Base-by-base conservation (phyloP, 192 early-diverging fungal genomes). In the Entomortierella beljakovae region DNA sequence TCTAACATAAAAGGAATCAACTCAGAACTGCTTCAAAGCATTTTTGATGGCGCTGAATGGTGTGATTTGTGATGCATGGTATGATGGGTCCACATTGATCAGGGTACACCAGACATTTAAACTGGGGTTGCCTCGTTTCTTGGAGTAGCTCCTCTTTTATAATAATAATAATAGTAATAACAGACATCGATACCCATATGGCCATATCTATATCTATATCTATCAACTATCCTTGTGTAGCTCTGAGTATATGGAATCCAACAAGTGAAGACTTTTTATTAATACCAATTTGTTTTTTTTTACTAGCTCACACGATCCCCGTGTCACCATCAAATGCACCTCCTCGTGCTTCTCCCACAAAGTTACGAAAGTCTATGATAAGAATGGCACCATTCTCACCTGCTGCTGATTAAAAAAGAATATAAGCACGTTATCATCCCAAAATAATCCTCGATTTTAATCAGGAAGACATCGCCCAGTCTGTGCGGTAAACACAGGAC, bases 361-460 rank as follows among this genome's bases (percentile, higher is more conserved):
- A 34, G 35, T 57, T 29, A 33, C 33, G 55, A 57, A 57, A 35
- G 6, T 26, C 6, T 26, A 15, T 53, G 51, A 53, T 31, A 53
- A 15, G 13, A 53, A 53, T 53, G 51, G 22, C 51, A 53, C 18
- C 51, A 28, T 53, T 26, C 28, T 31, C 28, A 5, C 23, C 23
- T 31, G 23, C 55, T 57, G 11, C 16, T 57, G 26, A 7, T 34
- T 4, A 28, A 11, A 55, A n/a, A 55, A 29, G 26, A 9, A 28
- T 55, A 13, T 37, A 58, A 58, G 57, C 57, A 58, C 57, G 57
- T 58, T 58, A 58, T 58, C 42, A 22, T 1, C 9, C 20, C n/a
- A n/a, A n/a, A n/a, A n/a, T n/a, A n/a, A n/a, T n/a, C n/a, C n/a
- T n/a, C n/a, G n/a, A n/a, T n/a, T n/a, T n/a, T n/a, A n/a, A n/a